Percentiles rank a stretch among this genome's conserved stretches.
These are phyloP conservation scores for Chrysanthemum seticuspe DNA, from an alignment of 129 eudicot species.

Conservation along the genomic window DNA sequence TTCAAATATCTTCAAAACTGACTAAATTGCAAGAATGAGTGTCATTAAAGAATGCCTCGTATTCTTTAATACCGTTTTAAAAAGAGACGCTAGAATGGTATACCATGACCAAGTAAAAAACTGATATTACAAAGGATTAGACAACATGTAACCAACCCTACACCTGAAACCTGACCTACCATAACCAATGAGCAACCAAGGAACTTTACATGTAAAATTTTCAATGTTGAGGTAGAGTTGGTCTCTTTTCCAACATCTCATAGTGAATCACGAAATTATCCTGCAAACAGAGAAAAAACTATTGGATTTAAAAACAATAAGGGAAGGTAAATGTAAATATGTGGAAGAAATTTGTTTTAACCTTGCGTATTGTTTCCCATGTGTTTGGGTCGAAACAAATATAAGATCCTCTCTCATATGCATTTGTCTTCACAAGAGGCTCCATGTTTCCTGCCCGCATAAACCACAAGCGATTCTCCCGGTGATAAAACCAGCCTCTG, in stretches of 20 bases:
- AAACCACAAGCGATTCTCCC: conserved; percentile 69
- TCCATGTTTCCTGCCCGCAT: conserved; percentile 68
- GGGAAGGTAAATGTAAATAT: not conserved
- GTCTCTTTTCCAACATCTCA: conserved; percentile 81
- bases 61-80: not conserved
- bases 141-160: conserved; percentile 20
- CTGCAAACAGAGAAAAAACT: conserved; percentile 38
- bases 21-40: not conserved
- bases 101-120: conserved; percentile 2
- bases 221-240: conserved; percentile 66
- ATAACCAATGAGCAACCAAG: conserved; percentile 24
- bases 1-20: conserved; percentile 9
- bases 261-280: conserved; percentile 80
- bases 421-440: conserved; percentile 64
- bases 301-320: not conserved
- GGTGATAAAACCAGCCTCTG: conserved; percentile 87
- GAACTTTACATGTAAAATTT: conserved; percentile 48
- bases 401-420: conserved; percentile 82
- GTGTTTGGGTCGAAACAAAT: conserved; percentile 85
- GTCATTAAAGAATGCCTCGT: not conserved
- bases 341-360: not conserved
- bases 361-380: conserved; percentile 94
- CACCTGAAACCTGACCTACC: conserved; percentile 28
- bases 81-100: not conserved
- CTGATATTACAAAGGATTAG: conserved; percentile 30